Evolutionary conservation across 2,329 filamentous ascomycete species (phyloP), one percentile per base, ranked within the genome.

Genomic region (Aspergillus pseudoviridinutans): DNA sequence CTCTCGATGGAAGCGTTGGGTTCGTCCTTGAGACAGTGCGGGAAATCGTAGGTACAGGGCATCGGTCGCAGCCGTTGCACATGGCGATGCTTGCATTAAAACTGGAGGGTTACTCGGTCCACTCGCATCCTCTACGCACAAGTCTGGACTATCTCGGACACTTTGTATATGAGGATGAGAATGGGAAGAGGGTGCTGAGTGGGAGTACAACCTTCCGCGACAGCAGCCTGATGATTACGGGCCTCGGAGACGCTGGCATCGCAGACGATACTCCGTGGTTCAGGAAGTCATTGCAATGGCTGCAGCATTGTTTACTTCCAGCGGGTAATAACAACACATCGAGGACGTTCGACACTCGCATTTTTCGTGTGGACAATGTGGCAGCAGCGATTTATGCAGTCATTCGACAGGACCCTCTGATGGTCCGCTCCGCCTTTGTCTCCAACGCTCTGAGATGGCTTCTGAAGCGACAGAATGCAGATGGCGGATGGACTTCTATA

Each of bases 391-490:
- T 75, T 9, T 44, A 74, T 5, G 66, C 69, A 0, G 51, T 70
- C 3, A 32, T 73, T 1, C 68, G 66, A 32, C 61, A 71, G 8
- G 58, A 69, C 25, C 46, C 61, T 0, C 7, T 22, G 3, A 57
- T 51, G 2, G n/a, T 44, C 3, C 7, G 12, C 3, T 61, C 62
- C 0, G 14, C 7, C 14, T 51, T 41, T 4, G 56, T 68, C 1
- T 12, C 60, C 3, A 22, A 24, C 3, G 66, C 68, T 3, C 41
- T 56, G 0, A 55, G 58, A 4, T 75, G 72, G 71, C 61, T 74
- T 4, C 53, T 71, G 1, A 71, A 69, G 2, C 75, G 76, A 71
- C 72, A 76, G 46, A 73, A 72, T 54, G n/a, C 42, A 1, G 73
- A 76, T 53, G 72, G 72, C 32, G 74, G 73, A 0, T 76, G 71